A percentile compares a stretch with the other conserved stretches of the same genome.
These are phyloP conservation scores for Xylaria bambusicola DNA, from an alignment of 495 filamentous ascomycete species.

Conservation along the genomic window DNA sequence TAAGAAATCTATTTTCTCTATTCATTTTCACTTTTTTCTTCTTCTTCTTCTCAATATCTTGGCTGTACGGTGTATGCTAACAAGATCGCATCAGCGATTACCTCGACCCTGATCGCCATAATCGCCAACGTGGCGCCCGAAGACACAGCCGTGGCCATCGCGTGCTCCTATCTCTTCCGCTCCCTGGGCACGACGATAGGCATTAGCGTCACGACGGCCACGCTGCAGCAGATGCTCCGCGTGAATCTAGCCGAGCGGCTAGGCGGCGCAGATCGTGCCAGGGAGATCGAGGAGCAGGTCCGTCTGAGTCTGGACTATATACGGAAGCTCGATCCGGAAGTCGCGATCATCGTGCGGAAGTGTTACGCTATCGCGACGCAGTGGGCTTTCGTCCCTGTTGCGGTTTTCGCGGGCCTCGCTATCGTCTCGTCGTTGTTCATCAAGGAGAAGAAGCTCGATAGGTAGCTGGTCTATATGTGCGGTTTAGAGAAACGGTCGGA, in stretches of 20 bases:
- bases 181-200: constrained; percentile 78
- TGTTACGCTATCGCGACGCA: constrained; percentile 59
- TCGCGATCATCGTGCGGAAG: constrained; percentile 61
- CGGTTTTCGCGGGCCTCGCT: constrained; percentile 27
- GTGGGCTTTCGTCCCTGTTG: constrained; percentile 37
- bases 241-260: constrained; percentile 55
- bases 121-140: constrained; percentile 68
- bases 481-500: too few species aligned
- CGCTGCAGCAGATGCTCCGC: constrained; percentile 72
- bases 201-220: constrained; percentile 67
- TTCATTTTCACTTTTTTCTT: not conserved
- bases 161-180: constrained; percentile 85
- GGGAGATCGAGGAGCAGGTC: constrained; percentile 69
- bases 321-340: constrained; percentile 61
- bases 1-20: constrained; percentile 1
- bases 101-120: constrained; percentile 62
- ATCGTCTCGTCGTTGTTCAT: constrained; percentile 38
- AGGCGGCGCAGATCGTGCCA: constrained; percentile 57
- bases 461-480: constrained; percentile 7
- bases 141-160: constrained; percentile 79
- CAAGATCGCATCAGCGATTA: constrained; percentile 70
- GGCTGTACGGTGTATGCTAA: too few species aligned
- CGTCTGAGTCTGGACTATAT: constrained; percentile 75
- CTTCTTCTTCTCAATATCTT: too few species aligned
- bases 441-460: constrained; percentile 45